Percentiles rank a stretch among this genome's conserved stretches.
Conservation (phyloP, 2,329 filamentous ascomycete genomes). For the Dendrostoma leiphaemia region DNA sequence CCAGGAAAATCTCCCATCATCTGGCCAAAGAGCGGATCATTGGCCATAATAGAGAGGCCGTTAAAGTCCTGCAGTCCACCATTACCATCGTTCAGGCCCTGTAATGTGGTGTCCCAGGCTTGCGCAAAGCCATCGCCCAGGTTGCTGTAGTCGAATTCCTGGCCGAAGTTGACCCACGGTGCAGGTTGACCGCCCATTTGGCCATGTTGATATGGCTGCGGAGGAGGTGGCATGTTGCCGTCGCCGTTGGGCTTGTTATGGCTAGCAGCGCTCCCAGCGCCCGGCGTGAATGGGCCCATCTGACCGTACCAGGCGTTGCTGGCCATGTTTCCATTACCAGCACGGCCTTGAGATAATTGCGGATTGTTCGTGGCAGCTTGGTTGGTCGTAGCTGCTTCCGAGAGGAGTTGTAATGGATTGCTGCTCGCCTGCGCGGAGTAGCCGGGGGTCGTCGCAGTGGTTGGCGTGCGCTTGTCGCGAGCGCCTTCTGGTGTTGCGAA, state of each 20-base stretch:
- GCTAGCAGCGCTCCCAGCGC: neutral
- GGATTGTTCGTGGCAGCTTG: constrained; percentile 23
- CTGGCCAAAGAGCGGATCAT: constrained; percentile 20
- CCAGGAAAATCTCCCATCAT: constrained; percentile 10
- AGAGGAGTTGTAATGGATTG: constrained; percentile 55
- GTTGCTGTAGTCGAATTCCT: constrained; percentile 34
- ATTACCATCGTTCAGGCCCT: constrained; percentile 31
- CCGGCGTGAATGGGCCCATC: neutral
- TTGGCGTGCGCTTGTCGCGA: constrained; percentile 11
- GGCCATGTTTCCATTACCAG: constrained; percentile 9
- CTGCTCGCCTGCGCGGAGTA: constrained; percentile 36
- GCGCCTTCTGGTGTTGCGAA: constrained; percentile 4
- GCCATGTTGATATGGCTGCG: constrained; percentile 20
- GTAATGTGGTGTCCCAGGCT: constrained; percentile 42
- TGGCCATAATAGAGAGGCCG: constrained; percentile 11
- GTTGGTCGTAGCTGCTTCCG: constrained; percentile 53
- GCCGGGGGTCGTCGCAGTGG: constrained; percentile 22
- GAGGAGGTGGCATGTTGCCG: constrained; percentile 16
- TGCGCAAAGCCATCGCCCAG: constrained; percentile 41
- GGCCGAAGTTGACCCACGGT: constrained; percentile 30
- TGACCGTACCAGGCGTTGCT: constrained; percentile 5
- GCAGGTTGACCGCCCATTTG: constrained; percentile 17
- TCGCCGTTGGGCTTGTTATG: constrained; percentile 14
- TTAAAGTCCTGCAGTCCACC: constrained; percentile 16
- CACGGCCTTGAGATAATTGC: neutral